These are phyloP conservation scores for Mortierella sp. DNA, from an alignment of 371 early-diverging fungal species.

Conservation along the genomic window DNA sequence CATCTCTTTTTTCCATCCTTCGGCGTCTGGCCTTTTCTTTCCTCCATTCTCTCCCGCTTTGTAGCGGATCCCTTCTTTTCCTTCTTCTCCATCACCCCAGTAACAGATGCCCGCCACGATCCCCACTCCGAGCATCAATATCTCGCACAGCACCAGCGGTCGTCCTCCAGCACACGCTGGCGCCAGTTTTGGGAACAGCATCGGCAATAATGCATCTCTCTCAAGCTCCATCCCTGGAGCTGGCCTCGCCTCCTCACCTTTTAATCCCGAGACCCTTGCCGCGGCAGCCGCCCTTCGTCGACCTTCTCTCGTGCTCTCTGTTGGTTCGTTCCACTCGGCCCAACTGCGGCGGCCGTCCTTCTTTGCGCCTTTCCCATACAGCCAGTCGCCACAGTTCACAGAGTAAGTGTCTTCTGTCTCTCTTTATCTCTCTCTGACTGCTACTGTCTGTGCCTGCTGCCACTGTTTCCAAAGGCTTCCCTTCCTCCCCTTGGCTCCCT, in stretches of 20 bases:
- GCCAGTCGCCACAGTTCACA: constrained; percentile 42
- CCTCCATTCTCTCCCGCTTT: too few species aligned
- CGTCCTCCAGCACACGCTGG: not conserved
- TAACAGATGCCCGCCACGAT: constrained; percentile 38
- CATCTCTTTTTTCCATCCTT: not conserved
- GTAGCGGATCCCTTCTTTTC: too few species aligned
- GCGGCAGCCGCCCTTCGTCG: constrained; percentile 42
- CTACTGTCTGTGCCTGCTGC: not conserved
- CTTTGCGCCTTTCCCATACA: constrained; percentile 48
- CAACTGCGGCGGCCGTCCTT: constrained; percentile 48
- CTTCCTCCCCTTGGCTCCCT: too few species aligned
- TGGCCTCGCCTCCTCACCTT: constrained; percentile 46
- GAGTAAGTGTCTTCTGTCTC: constrained; percentile 27
- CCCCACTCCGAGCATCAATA: constrained; percentile 50
- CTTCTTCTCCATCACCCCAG: not conserved
- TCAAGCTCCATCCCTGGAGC: constrained; percentile 21
- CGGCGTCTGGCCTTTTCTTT: too few species aligned
- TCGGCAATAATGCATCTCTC: constrained; percentile 14
- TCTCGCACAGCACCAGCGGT: constrained; percentile 15
- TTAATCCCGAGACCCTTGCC: constrained; percentile 42
- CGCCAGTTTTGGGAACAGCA: constrained; percentile 7
- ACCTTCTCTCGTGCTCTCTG: constrained; percentile 46
- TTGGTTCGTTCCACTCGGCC: constrained; percentile 50
- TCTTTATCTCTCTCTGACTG: not conserved
- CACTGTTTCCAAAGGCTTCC: not conserved